Base-by-base conservation (phyloP, 1,139 yeast species). In the Geotrichum candidum region DNA sequence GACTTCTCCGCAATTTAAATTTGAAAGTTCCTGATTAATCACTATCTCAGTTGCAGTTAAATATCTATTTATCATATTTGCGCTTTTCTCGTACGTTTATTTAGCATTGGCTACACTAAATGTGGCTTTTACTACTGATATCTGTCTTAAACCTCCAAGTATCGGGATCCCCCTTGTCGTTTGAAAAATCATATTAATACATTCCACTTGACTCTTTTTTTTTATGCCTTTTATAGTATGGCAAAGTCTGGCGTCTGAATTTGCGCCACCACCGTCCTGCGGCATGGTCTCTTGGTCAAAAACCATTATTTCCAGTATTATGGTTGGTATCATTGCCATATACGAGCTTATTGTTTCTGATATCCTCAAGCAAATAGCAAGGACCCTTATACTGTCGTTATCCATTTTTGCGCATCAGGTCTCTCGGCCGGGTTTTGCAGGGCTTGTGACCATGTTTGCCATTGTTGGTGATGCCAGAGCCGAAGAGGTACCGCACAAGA, bases 401-500 rank as follows among this genome's bases (percentile, higher is more conserved):
- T 95, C 92, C 99, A 94, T 78, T 82, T 94, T 73, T 95, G 96
- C 60, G 92, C 97, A 75, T 18, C 18, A 18, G 99, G 99, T 6
- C 79, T 94, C 62, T 85, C 96, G 50, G 99, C 94, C 57, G 99
- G 99, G 18, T 33, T 88, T 94, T 72, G 90, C 98, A 6, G 96
- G 98, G 75, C 82, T 94, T 73, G 96, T 98, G 64, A 92, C 97
- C 67, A 99, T 99, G 63, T 94, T 90, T 75, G 96, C 99, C 69
- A 94, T 94, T 67, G 99, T 94, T 60, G 99, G 99, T 68, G 99
- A 94, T 75, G 98, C 94, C 69, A 99, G 99, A 74, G 98, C 94
- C 61, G 87, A 18, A 18, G 99, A 76, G 96, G 92, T 73, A 86
- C 88, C 69, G 94, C 92, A 84, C 96, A 91, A 76, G 18, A 18